These are phyloP conservation scores for Zasmidium citrigriseum DNA, from an alignment of 2,329 filamentous ascomycete genomes.

Conservation along the genomic window DNA sequence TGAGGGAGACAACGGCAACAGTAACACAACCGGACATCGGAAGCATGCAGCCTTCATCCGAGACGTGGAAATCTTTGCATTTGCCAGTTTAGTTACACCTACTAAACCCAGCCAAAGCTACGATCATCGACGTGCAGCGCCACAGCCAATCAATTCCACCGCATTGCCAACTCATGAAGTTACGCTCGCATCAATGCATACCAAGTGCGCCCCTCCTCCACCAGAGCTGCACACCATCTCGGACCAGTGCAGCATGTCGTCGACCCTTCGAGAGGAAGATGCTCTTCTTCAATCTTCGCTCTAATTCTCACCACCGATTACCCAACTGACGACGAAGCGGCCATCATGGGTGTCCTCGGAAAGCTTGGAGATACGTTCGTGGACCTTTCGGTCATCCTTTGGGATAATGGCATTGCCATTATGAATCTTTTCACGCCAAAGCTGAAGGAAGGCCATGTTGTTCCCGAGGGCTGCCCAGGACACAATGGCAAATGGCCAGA, in stretches of 20 bases:
- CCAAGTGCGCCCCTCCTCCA: conserved; percentile 1
- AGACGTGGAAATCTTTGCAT: background rate
- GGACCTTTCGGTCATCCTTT: conserved; percentile 40
- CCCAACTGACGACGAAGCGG: background rate
- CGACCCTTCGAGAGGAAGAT: background rate
- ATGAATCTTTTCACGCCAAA: conserved; percentile 41
- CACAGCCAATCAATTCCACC: background rate
- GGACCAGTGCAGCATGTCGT: background rate
- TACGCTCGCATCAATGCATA: conserved; percentile 5
- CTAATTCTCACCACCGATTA: too few relatives aligned
- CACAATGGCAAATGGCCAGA: conserved; percentile 40
- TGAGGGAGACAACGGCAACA: background rate
- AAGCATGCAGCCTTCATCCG: background rate
- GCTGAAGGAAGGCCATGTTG: conserved; percentile 38
- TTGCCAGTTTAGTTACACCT: background rate
- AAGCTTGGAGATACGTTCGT: conserved; percentile 33
- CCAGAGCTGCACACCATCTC: background rate
- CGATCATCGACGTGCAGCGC: conserved; percentile 3
- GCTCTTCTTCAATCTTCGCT: background rate
- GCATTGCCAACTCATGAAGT: conserved; percentile 1
- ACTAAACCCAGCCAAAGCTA: background rate
- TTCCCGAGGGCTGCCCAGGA: conserved; percentile 38
- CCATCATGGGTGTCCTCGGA: conserved; percentile 24
- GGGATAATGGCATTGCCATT: conserved; percentile 42
- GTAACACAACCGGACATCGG: background rate